Conservation (phyloP, 2,329 filamentous ascomycete species). For the Fusarium mexicanum region DNA sequence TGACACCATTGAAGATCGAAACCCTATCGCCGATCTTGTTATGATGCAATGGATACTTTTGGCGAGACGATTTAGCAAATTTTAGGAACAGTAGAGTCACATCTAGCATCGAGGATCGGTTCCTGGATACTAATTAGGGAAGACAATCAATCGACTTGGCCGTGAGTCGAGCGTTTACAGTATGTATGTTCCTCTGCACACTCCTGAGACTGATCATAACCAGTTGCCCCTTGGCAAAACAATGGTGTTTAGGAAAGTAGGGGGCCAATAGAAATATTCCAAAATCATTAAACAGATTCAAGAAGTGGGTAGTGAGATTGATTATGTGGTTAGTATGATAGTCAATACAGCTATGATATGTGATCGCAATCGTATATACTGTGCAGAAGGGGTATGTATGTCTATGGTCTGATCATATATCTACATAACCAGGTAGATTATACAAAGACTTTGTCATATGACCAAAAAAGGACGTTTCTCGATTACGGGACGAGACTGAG, state of each 20-base stretch:
- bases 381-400: not conserved
- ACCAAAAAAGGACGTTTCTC: not conserved
- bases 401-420: not conserved
- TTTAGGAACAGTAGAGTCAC: conserved; percentile 4
- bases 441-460: not conserved
- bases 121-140: not conserved
- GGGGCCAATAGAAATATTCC: not conserved
- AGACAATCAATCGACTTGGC: not conserved
- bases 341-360: too few species aligned
- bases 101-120: not conserved
- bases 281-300: not conserved
- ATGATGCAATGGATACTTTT: conserved; percentile 27
- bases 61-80: conserved; percentile 6
- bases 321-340: not conserved
- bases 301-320: not conserved
- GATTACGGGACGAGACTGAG: not conserved
- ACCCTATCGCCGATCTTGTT: not conserved
- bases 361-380: not conserved
- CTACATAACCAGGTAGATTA: not conserved
- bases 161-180: not conserved
- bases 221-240: not conserved
- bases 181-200: not conserved
- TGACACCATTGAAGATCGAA: conserved; percentile 16
- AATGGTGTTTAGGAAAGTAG: not conserved
- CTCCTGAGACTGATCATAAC: not conserved